Conservation (phyloP, 2,329 filamentous ascomycete species). For the Sclerotinia subarctica region DNA sequence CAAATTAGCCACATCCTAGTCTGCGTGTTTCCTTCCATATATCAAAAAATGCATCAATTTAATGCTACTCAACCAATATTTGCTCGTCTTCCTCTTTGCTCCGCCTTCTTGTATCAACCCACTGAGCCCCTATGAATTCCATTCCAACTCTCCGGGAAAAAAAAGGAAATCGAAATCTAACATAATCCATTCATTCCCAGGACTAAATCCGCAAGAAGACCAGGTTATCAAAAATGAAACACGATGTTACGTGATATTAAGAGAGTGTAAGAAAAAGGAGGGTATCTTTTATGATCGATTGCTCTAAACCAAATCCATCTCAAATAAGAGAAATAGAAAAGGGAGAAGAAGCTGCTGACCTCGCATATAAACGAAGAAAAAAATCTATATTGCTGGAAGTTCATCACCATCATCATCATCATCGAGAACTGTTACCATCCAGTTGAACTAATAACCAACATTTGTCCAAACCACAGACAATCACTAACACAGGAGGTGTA, state of each 20-base stretch:
- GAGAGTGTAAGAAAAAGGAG: conserved; percentile 12
- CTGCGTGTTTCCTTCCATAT: not conserved
- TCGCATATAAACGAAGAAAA: not conserved
- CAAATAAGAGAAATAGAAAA: conserved; percentile 11
- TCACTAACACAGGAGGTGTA: not conserved
- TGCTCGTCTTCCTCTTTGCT: not conserved
- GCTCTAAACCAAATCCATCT: conserved; percentile 5
- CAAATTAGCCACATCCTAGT: not conserved
- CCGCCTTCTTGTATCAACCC: not conserved
- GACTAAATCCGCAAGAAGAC: not conserved
- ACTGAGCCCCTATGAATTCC: not conserved
- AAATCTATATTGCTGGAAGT: conserved; percentile 15
- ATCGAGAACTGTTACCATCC: not conserved
- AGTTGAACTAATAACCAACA: conserved; percentile 6
- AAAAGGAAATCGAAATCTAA: conserved; percentile 3
- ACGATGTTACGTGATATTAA: not conserved
- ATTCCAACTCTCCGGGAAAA: not conserved
- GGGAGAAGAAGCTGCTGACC: conserved; percentile 2
- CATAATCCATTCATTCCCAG: not conserved
- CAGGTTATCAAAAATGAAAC: conserved; percentile 3
- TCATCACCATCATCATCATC: not conserved
- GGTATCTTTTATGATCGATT: conserved; percentile 19
- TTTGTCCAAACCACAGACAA: not conserved
- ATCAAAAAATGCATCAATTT: not conserved
- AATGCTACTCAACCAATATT: not conserved